Percentiles rank a stretch among this genome's conserved stretches.
Evolutionary conservation across 257 asterid species (phyloP).

Genomic region (Penstemon davidsonii): DNA sequence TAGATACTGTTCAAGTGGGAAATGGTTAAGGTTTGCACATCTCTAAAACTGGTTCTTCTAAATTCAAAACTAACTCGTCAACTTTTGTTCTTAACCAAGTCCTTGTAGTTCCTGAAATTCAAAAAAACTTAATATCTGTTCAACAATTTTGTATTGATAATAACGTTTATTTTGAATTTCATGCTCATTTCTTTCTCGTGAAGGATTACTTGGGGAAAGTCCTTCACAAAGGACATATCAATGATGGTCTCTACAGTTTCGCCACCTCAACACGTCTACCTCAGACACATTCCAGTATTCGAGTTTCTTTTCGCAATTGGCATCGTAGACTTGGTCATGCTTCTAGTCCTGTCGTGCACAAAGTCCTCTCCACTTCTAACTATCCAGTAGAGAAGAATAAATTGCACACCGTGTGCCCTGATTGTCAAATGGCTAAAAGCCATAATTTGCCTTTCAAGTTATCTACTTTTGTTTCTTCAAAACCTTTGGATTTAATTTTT

Average conservation of each 20-base stretch:
- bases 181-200: background rate
- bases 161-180: constrained; percentile 23
- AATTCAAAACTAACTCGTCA: too few relatives aligned
- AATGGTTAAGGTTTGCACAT: too few relatives aligned
- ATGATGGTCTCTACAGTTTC: background rate
- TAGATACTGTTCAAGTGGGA: too few relatives aligned
- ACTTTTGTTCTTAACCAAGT: too few relatives aligned
- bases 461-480: background rate
- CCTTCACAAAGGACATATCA: background rate
- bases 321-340: constrained; percentile 11
- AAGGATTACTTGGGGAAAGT: constrained; percentile 11
- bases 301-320: background rate
- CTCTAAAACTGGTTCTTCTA: too few relatives aligned
- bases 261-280: background rate
- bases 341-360: background rate
- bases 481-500: background rate
- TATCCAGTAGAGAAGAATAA: background rate
- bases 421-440: constrained; percentile 1
- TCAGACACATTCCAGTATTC: too few relatives aligned
- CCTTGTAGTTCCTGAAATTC: too few relatives aligned
- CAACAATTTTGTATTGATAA: constrained; percentile 5
- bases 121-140: background rate
- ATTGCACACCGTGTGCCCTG: background rate
- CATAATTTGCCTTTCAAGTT: background rate
- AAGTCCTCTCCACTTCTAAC: background rate